Evolutionary conservation across 108 stramenopile genomes (phyloP).

Genomic region (Seminavis robusta): DNA sequence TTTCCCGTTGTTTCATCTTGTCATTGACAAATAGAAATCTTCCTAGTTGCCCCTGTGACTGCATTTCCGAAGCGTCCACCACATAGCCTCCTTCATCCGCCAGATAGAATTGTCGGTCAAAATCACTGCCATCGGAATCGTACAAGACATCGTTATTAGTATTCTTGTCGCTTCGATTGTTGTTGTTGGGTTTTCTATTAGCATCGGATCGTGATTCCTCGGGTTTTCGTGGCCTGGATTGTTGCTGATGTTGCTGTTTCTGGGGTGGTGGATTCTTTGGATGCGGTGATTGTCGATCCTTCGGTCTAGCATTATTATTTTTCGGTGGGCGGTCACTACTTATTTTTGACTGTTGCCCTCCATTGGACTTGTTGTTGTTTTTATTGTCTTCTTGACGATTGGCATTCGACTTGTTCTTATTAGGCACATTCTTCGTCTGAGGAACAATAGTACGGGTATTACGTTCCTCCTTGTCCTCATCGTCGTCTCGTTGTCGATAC

Average conservation of each 20-base stretch:
- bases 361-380: too few species aligned
- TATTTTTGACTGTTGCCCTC: too few species aligned
- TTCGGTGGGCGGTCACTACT: too few species aligned
- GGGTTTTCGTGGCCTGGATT: neutral
- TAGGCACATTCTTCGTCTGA: too few species aligned
- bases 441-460: too few species aligned
- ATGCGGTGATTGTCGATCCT: too few species aligned
- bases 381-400: too few species aligned
- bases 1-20: conserved; percentile 74
- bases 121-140: conserved; percentile 69
- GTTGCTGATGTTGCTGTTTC: neutral
- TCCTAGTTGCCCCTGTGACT: conserved; percentile 39
- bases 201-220: neutral
- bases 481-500: too few species aligned
- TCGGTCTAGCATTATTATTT: too few species aligned
- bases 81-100: conserved; percentile 78
- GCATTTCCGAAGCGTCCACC: conserved; percentile 20
- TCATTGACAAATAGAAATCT: conserved; percentile 83
- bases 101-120: conserved; percentile 90
- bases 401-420: too few species aligned
- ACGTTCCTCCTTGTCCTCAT: too few species aligned
- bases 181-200: neutral
- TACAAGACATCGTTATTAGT: neutral
- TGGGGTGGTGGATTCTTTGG: too few species aligned
- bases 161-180: neutral